phyloP scores from a whole-genome alignment of 345 rosid genomes.

The Populus davidiana region DNA sequence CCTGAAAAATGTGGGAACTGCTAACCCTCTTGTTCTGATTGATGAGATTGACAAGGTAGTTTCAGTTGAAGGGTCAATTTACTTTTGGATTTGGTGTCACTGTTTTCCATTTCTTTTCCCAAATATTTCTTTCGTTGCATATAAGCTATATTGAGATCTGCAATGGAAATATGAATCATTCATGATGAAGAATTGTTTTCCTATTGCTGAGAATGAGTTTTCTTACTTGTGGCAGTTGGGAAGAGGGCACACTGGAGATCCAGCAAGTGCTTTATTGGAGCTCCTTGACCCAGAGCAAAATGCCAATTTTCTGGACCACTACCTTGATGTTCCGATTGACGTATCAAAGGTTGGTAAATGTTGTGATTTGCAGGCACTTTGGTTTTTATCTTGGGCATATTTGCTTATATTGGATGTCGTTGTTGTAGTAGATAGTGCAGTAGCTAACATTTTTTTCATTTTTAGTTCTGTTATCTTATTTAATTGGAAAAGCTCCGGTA shows the following conservation, averaged over 20 bases:
- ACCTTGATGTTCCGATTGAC: slow-evolving; percentile 95
- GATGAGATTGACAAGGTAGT: slow-evolving; percentile 99
- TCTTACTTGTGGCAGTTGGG: slow-evolving; percentile 61
- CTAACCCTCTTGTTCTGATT: slow-evolving; percentile 96
- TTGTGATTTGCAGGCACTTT: slow-evolving; percentile 11
- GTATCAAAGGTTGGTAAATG: slow-evolving; percentile 70
- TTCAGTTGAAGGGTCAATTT: slow-evolving; percentile 3
- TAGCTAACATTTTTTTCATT: background rate
- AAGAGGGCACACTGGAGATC: slow-evolving; percentile 96
- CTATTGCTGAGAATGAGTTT: background rate
- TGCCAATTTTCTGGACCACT: slow-evolving; percentile 96
- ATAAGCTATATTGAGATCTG: background rate
- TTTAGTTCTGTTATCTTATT: background rate
- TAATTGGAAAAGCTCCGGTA: background rate
- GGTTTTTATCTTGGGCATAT: background rate
- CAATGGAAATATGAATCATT: background rate
- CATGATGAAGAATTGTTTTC: background rate
- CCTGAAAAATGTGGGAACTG: slow-evolving; percentile 94
- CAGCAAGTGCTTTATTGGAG: slow-evolving; percentile 98
- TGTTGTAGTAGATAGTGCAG: background rate
- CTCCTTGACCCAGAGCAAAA: slow-evolving; percentile 99
- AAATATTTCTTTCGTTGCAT: background rate
- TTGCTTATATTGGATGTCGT: background rate
- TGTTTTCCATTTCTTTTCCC: background rate
- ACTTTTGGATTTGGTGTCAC: slow-evolving; percentile 3